These are phyloP conservation scores for Naumovozyma castellii DNA, from an alignment of 805 yeast genomes.

Conservation along the genomic window DNA sequence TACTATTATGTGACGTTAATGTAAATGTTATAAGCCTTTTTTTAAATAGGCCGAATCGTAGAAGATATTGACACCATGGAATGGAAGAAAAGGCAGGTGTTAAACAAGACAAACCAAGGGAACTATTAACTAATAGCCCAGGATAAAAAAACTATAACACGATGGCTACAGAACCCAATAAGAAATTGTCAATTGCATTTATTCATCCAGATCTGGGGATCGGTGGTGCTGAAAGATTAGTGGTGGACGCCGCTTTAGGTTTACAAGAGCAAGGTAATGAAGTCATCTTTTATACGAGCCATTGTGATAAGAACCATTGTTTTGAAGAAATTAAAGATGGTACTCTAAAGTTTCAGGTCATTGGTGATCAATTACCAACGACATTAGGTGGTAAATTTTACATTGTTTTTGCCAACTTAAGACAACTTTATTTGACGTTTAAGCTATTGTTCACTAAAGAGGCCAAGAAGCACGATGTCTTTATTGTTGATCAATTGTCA, in stretches of 20 bases:
- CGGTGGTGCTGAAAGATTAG: slow-evolving; percentile 96
- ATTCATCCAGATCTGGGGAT: slow-evolving; percentile 95
- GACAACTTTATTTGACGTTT: slow-evolving; percentile 64
- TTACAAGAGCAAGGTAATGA: slow-evolving; percentile 56
- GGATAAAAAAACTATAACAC: neutral
- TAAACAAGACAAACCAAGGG: no score
- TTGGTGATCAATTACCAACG: slow-evolving; percentile 81
- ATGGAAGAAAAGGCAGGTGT: no score
- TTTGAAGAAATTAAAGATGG: slow-evolving; percentile 77
- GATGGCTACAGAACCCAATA: neutral
- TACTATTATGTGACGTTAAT: no score
- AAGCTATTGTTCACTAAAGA: slow-evolving; percentile 40
- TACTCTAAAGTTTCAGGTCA: slow-evolving; percentile 51
- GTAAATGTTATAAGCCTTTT: no score
- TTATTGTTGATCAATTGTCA: slow-evolving; percentile 81
- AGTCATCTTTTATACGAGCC: slow-evolving; percentile 74
- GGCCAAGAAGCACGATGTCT: slow-evolving; percentile 49
- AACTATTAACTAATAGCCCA: neutral
- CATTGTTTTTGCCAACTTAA: slow-evolving; percentile 70
- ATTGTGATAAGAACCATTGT: slow-evolving; percentile 78
- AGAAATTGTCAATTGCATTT: slow-evolving; percentile 48
- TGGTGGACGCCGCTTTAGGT: slow-evolving; percentile 91
- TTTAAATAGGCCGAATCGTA: no score
- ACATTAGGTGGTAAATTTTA: slow-evolving; percentile 54
- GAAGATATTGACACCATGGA: no score